These are phyloP conservation scores for Nepenthes mirabilis DNA, from an alignment of 148 eudicot genomes.

Conservation along the genomic window DNA sequence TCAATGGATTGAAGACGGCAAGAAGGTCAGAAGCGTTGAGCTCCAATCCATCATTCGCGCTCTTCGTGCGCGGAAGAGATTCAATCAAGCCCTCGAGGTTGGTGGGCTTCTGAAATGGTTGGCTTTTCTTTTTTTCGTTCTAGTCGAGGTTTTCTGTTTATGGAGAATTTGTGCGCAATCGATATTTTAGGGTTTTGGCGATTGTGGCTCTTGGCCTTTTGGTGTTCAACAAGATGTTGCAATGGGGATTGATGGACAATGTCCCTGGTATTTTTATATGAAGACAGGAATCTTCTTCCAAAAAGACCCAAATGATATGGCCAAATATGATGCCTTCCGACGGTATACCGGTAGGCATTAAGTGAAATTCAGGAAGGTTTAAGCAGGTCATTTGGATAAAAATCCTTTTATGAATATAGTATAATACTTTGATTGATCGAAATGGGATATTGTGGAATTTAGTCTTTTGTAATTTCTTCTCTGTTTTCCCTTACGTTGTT, in stretches of 20 bases:
- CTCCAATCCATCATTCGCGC: conserved; percentile 26
- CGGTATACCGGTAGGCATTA: too few relatives aligned
- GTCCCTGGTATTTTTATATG: too few relatives aligned
- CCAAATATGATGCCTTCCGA: too few relatives aligned
- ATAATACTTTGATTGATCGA: too few relatives aligned
- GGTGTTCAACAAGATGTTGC: not conserved
- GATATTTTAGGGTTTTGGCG: not conserved
- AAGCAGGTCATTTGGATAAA: too few relatives aligned
- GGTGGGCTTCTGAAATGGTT: conserved; percentile 2
- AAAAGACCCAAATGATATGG: too few relatives aligned
- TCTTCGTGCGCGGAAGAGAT: conserved; percentile 31
- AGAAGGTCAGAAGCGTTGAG: conserved; percentile 11
- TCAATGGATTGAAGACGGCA: conserved; percentile 33
- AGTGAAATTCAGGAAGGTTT: too few relatives aligned
- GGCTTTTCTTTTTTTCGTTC: not conserved
- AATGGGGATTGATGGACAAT: not conserved
- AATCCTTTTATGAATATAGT: too few relatives aligned
- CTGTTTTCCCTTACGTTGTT: too few relatives aligned
- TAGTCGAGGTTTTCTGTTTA: not conserved
- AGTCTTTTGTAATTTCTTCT: too few relatives aligned
- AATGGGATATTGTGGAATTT: too few relatives aligned
- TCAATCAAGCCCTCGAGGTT: conserved; percentile 42
- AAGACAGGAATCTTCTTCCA: too few relatives aligned
- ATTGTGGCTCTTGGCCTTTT: not conserved
- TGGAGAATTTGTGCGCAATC: not conserved